Evolutionary conservation across 495 filamentous ascomycete species (phyloP).

Genomic region (Daldinia vernicosa): DNA sequence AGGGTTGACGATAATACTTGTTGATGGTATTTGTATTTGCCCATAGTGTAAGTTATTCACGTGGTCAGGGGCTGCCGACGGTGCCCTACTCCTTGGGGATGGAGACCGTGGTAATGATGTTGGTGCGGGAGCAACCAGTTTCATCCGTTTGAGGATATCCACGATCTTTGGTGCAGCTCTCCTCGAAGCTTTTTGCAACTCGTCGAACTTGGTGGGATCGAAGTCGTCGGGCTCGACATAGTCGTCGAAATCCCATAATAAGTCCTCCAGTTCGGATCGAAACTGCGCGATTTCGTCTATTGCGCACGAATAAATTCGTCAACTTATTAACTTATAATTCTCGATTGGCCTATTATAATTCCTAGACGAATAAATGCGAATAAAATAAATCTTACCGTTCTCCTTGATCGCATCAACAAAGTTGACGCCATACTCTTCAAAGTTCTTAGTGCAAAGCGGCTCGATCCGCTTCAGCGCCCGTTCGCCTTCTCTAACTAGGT

Average conservation of each 20-base stretch:
- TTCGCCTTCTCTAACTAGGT: conserved; percentile 51
- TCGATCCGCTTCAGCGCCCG: conserved; percentile 55
- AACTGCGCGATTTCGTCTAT: conserved; percentile 54
- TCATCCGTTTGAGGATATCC: conserved; percentile 54
- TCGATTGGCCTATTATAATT: conserved; percentile 6
- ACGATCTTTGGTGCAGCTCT: conserved; percentile 49
- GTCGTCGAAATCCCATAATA: conserved; percentile 57
- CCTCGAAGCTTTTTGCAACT: conserved; percentile 50
- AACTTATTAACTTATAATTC: conserved; percentile 15
- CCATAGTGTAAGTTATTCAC: conserved; percentile 26
- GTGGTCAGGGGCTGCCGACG: conserved; percentile 25
- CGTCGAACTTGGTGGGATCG: conserved; percentile 49
- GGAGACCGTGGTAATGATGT: conserved; percentile 34
- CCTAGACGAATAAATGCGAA: conserved; percentile 1
- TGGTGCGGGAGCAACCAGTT: conserved; percentile 46
- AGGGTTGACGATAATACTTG: conserved; percentile 42
- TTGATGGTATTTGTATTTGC: conserved; percentile 29
- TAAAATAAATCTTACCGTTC: conserved; percentile 52
- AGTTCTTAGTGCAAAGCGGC: conserved; percentile 51
- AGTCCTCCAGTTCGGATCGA: conserved; percentile 50
- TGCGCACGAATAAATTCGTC: conserved; percentile 3
- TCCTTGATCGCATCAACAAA: conserved; percentile 56
- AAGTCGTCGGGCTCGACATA: conserved; percentile 52
- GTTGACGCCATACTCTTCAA: conserved; percentile 51
- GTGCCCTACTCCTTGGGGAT: conserved; percentile 27